Evolutionary conservation across 352 stramenopile genomes (phyloP).

Genomic region (Globisporangium sylvaticum): DNA sequence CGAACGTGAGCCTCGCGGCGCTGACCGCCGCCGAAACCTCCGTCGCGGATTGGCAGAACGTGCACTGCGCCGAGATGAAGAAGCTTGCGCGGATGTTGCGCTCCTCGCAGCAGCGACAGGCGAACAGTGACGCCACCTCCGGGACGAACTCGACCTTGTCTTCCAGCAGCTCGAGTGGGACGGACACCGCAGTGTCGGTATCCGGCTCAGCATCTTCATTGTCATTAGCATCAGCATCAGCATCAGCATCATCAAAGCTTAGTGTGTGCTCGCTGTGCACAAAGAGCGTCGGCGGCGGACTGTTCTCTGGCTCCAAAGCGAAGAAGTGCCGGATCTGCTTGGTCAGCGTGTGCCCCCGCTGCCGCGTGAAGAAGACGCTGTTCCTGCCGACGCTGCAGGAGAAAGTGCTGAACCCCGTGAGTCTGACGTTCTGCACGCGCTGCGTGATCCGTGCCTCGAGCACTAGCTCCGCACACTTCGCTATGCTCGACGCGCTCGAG

Average conservation of each 20-base stretch:
- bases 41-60: constrained; percentile 1
- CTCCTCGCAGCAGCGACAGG: background rate
- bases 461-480: constrained; percentile 16
- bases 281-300: background rate
- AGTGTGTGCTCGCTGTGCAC: background rate
- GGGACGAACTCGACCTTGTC: background rate
- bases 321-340: constrained; percentile 8
- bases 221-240: background rate
- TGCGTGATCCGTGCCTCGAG: constrained; percentile 22
- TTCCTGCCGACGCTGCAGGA: constrained; percentile 20
- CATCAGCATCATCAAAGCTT: background rate
- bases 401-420: constrained; percentile 20
- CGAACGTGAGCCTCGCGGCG: constrained; percentile 25
- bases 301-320: background rate
- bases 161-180: background rate
- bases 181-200: background rate
- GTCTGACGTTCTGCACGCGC: constrained; percentile 24
- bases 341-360: constrained; percentile 20
- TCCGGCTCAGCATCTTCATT: background rate
- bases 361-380: constrained; percentile 16
- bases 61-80: constrained; percentile 38
- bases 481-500: constrained; percentile 8
- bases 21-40: constrained; percentile 14
- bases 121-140: too few species aligned
- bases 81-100: constrained; percentile 29